Percentiles rank a stretch among this genome's conserved stretches.
These are phyloP conservation scores for Stylonectria norvegica DNA, from an alignment of 2,329 filamentous ascomycete species.

Conservation along the genomic window DNA sequence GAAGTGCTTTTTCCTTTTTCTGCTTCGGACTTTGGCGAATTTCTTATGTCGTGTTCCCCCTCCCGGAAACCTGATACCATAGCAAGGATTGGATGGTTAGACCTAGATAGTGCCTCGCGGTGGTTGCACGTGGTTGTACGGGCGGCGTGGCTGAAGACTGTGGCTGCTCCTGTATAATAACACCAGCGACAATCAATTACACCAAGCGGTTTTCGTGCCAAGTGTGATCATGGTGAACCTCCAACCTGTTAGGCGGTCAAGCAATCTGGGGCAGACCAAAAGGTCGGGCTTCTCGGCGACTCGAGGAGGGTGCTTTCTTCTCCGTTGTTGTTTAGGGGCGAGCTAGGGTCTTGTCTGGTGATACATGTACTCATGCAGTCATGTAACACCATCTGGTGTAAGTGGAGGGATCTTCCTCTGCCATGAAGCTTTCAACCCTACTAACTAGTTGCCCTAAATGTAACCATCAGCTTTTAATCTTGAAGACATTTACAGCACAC, in stretches of 20 bases:
- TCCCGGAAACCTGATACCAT: not conserved
- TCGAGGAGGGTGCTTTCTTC: no score
- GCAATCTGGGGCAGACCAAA: no score
- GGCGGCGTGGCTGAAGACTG: no score
- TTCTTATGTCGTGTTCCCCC: conserved; percentile 2
- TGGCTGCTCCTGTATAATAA: no score
- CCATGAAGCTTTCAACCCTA: conserved; percentile 27
- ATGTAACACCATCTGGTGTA: conserved; percentile 23
- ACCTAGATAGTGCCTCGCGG: conserved; percentile 1
- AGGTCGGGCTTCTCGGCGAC: no score
- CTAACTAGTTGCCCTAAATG: conserved; percentile 26
- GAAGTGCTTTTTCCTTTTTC: not conserved
- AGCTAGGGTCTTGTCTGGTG: conserved; percentile 1
- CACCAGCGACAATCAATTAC: no score
- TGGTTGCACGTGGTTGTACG: not conserved
- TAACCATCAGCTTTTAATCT: not conserved
- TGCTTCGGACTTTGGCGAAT: not conserved
- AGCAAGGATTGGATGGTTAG: no score
- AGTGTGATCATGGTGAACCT: no score
- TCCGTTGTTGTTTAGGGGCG: not conserved
- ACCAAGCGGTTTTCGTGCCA: no score
- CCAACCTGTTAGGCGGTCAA: conserved; percentile 3
- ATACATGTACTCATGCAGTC: conserved; percentile 13
- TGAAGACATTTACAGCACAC: no score
- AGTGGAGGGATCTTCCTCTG: conserved; percentile 16